Evolutionary conservation across 345 rosid genomes (phyloP), one percentile per base, ranked within the genome.

Genomic region (Pugionium cornutum): DNA sequence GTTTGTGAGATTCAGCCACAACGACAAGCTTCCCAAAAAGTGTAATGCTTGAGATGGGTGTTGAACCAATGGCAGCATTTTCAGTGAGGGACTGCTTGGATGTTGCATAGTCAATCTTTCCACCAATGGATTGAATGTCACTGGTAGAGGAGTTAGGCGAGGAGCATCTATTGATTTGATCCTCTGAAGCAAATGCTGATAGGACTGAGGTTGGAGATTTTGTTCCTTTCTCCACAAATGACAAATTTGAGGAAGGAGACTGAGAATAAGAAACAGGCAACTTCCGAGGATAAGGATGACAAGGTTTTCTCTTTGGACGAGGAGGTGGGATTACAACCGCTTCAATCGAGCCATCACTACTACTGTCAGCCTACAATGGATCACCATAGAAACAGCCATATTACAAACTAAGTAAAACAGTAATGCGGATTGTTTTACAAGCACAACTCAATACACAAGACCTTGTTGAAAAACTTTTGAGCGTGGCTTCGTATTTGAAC

Each of bases 281-380:
- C 74, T 88, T 91, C 8, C 92, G 88, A n/a, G 98, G 98, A 66
- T 91, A 91, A 52, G 98, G 98, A 73, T 81, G 92, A 32, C 77
- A 26, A 0, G 96, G 98, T 65, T 85, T 91, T 64, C 95, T 75
- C 82, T 91, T 91, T 0, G 95, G 98, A 4, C 96, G 87, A 47
- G 98, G 96, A 54, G 96, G 98, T 6, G 98, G 98, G 40, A 91
- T 91, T 69, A 77, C 90, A 74, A 87, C 45, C 36, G 85, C 77
- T 58, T 77, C 67, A 51, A 67, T 32, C n/a, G 75, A 65, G 62
- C 68, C 70, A 62, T 64, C 75, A 2, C 42, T 29, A 50, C 61
- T 56, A 25, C 55, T 74, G 63, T 61, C 73, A 9, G 83, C 66
- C 98, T 91, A 74, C 36, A 55, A 75, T 53, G 58, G 70, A n/a